Conservation (phyloP, 2,329 filamentous ascomycete genomes). For the Aspergillus proliferans region DNA sequence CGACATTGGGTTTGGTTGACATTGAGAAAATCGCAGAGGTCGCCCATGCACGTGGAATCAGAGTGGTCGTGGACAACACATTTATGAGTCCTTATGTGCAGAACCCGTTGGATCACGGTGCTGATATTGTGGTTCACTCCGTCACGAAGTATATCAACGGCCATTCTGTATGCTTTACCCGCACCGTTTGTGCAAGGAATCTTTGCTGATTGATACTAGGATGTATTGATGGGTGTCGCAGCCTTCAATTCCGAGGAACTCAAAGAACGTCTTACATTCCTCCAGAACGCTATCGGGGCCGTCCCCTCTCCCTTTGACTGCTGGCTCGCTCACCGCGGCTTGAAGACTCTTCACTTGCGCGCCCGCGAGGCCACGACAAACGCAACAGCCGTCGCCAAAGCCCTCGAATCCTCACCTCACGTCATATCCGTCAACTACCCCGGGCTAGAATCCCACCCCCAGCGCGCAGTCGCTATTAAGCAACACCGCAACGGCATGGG, state of each 20-base stretch:
- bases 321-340: slow-evolving; percentile 93
- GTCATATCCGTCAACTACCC: slow-evolving; percentile 94
- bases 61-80: slow-evolving; percentile 98
- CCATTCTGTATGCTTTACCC: slow-evolving; percentile 52
- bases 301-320: slow-evolving; percentile 93
- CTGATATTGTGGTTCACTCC: slow-evolving; percentile 92
- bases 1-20: slow-evolving; percentile 86
- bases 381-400: slow-evolving; percentile 67
- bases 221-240: slow-evolving; percentile 95
- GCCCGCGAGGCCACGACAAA: slow-evolving; percentile 79
- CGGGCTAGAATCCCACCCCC: slow-evolving; percentile 78
- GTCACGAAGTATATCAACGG: slow-evolving; percentile 99
- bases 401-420: slow-evolving; percentile 71
- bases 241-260: slow-evolving; percentile 86
- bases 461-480: slow-evolving; percentile 74
- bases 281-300: slow-evolving; percentile 96
- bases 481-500: slow-evolving; percentile 94
- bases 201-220: slow-evolving; percentile 37
- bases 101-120: slow-evolving; percentile 89
- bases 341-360: slow-evolving; percentile 93
- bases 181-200: not conserved
- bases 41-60: slow-evolving; percentile 80
- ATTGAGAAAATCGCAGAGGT: slow-evolving; percentile 76
- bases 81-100: slow-evolving; percentile 96
- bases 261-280: slow-evolving; percentile 71